These are phyloP conservation scores for Trichoderma koningiopsis DNA, from an alignment of 2,329 filamentous ascomycete species.

Conservation along the genomic window DNA sequence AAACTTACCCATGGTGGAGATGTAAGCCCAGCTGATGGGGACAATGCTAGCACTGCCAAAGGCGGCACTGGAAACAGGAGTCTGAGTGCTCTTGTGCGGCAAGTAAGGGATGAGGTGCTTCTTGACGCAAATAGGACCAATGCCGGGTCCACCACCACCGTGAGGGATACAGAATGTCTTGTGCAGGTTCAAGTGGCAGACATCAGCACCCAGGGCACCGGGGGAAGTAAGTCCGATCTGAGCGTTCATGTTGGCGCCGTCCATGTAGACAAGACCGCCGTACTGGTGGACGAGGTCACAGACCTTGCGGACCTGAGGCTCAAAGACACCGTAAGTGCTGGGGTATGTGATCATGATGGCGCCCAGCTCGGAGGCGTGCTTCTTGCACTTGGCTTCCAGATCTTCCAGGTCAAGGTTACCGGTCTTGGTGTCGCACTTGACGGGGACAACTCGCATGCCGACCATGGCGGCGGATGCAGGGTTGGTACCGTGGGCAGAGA, in stretches of 20 bases:
- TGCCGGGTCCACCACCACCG: constrained; percentile 89
- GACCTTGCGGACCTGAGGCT: constrained; percentile 82
- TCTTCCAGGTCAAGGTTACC: constrained; percentile 89
- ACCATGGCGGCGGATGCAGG: constrained; percentile 94
- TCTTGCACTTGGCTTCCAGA: constrained; percentile 83
- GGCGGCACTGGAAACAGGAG: constrained; percentile 76
- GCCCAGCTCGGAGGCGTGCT: constrained; percentile 80
- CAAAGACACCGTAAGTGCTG: constrained; percentile 92
- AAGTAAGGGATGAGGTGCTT: constrained; percentile 75
- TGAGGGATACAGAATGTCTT: constrained; percentile 99
- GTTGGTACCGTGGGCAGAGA: constrained; percentile 95
- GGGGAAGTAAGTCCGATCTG: constrained; percentile 95
- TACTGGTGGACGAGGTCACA: constrained; percentile 84
- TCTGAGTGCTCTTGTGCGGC: constrained; percentile 39
- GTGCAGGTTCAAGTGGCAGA: constrained; percentile 96
- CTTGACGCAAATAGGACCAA: constrained; percentile 92
- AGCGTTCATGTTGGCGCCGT: constrained; percentile 97
- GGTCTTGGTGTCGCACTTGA: constrained; percentile 86
- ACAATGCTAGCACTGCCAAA: constrained; percentile 90
- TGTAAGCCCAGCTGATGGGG: constrained; percentile 93
- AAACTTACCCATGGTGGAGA: constrained; percentile 80
- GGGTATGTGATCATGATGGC: constrained; percentile 98
- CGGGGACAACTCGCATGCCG: constrained; percentile 87
- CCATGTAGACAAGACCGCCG: constrained; percentile 97
- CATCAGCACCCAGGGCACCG: constrained; percentile 92